Conservation (phyloP, 2,329 filamentous ascomycete genomes). For the Colletotrichum liriopes region DNA sequence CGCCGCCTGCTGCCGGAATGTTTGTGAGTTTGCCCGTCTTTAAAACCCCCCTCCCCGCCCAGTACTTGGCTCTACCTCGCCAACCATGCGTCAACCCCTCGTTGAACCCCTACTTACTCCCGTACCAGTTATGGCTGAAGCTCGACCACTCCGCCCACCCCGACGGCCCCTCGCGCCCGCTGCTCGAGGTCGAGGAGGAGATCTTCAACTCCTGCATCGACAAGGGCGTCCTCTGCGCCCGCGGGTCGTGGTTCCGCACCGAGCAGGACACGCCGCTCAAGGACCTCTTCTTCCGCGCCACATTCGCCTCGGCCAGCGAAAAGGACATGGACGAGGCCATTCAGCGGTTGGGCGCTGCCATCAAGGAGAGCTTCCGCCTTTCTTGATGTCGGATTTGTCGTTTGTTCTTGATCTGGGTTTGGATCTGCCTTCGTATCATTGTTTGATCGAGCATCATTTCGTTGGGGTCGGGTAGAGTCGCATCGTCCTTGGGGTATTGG, state of each 20-base stretch:
- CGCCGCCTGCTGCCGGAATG: constrained; percentile 89
- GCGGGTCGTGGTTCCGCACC: constrained; percentile 93
- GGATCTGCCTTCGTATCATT: background rate
- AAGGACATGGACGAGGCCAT: constrained; percentile 82
- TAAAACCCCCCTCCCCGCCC: constrained; percentile 9
- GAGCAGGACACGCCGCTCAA: constrained; percentile 73
- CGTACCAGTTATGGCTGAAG: constrained; percentile 77
- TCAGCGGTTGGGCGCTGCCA: constrained; percentile 80
- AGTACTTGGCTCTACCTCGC: constrained; percentile 9
- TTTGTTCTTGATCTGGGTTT: background rate
- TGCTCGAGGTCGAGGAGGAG: constrained; percentile 84
- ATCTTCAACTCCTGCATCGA: constrained; percentile 86
- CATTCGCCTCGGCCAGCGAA: constrained; percentile 85
- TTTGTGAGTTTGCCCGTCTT: constrained; percentile 77
- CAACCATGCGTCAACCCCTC: background rate
- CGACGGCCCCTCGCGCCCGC: constrained; percentile 63
- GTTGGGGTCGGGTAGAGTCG: background rate
- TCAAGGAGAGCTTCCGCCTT: constrained; percentile 71
- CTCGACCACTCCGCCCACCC: constrained; percentile 80
- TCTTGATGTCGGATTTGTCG: constrained; percentile 43
- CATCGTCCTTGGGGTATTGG: background rate
- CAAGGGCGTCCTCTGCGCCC: constrained; percentile 83
- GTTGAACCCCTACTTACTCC: background rate
- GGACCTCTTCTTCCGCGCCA: constrained; percentile 89
- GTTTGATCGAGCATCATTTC: background rate